phyloP scores from a whole-genome alignment of 306 rosid species.

The Castanea sativa region DNA sequence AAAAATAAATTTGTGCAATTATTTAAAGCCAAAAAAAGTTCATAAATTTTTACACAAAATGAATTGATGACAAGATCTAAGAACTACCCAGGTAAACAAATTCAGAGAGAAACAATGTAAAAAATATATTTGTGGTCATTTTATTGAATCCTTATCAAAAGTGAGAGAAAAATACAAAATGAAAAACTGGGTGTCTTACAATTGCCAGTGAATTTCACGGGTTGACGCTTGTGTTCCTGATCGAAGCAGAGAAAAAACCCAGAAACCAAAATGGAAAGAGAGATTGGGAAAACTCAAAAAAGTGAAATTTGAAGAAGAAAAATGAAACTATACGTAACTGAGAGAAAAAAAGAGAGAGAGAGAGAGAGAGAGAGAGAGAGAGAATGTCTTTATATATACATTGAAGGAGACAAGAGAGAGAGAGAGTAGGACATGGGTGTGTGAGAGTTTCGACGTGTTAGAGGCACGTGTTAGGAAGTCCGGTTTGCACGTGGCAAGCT shows the following conservation, averaged over 20 bases:
- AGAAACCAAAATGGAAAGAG: constrained; percentile 15
- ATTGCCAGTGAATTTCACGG: too few relatives aligned
- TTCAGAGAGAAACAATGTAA: background rate
- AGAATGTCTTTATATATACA: background rate
- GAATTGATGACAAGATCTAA: constrained; percentile 36
- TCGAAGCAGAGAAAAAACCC: background rate
- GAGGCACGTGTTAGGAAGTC: constrained; percentile 35
- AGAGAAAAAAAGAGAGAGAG: background rate
- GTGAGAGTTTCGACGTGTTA: constrained; percentile 23
- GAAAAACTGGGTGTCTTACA: constrained; percentile 4
- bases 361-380: background rate
- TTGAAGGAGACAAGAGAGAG: background rate
- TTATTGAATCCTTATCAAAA: background rate
- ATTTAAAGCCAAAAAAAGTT: background rate
- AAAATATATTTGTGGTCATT: background rate
- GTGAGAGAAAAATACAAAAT: background rate
- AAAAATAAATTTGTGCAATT: background rate
- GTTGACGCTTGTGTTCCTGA: background rate
- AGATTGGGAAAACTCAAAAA: background rate
- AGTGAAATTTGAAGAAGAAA: background rate
- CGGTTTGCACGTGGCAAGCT: constrained; percentile 24
- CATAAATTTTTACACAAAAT: background rate
- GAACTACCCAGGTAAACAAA: constrained; percentile 21
- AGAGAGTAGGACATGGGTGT: background rate
- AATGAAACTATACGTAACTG: background rate